Conservation (phyloP, 169 alveolate species). For the Babesia divergens region DNA sequence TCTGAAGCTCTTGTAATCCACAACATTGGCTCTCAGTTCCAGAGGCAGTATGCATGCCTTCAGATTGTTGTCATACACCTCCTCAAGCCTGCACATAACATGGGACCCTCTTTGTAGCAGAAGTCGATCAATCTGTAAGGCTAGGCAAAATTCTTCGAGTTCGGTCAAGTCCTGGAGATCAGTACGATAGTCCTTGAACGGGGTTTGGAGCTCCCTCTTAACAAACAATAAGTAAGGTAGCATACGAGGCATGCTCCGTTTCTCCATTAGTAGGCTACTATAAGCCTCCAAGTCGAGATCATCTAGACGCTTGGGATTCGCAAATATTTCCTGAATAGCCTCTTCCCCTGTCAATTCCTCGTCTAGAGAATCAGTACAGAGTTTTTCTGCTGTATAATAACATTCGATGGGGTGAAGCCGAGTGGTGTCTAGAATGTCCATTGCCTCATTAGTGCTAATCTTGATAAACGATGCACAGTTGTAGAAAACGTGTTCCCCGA, state of each 20-base stretch:
- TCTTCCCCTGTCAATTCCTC: constrained; percentile 57
- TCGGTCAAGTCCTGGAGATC: constrained; percentile 43
- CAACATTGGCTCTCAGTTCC: constrained; percentile 64
- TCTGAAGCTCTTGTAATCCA: constrained; percentile 63
- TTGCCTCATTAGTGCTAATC: constrained; percentile 27
- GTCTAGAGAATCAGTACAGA: constrained; percentile 72
- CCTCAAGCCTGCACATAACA: constrained; percentile 68
- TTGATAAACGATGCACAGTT: constrained; percentile 73
- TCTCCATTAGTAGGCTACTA: constrained; percentile 33
- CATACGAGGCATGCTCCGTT: constrained; percentile 65
- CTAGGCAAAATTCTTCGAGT: constrained; percentile 70
- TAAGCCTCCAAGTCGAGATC: constrained; percentile 68
- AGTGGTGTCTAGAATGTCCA: constrained; percentile 69
- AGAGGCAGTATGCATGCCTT: constrained; percentile 66
- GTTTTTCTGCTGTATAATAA: constrained; percentile 60
- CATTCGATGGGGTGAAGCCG: constrained; percentile 77
- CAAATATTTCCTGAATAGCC: constrained; percentile 44
- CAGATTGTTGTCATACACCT: constrained; percentile 18
- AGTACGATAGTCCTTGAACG: constrained; percentile 70
- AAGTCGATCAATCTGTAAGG: constrained; percentile 59
- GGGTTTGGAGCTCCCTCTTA: constrained; percentile 66
- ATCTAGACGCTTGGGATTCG: constrained; percentile 56
- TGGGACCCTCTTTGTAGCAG: constrained; percentile 67
- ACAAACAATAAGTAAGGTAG: constrained; percentile 71
- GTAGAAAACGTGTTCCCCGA: constrained; percentile 65